Percentiles rank a stretch among this genome's conserved stretches.
Evolutionary conservation across 2,329 filamentous ascomycete species (phyloP).

Genomic region (Purpureocillium takamizusanense): DNA sequence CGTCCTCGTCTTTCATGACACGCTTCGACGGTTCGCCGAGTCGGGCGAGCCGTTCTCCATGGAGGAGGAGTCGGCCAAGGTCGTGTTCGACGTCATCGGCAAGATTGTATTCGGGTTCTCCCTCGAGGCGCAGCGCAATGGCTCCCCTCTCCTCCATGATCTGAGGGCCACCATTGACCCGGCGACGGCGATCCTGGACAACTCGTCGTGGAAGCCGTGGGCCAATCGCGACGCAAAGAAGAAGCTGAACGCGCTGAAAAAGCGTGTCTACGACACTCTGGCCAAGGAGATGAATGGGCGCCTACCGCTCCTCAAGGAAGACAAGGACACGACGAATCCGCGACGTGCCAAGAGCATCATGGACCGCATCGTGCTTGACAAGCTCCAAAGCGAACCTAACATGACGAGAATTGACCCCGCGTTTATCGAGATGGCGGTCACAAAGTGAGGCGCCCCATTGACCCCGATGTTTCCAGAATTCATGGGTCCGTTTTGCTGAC

Average conservation of each 20-base stretch:
- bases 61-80: slow-evolving; percentile 10
- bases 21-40: slow-evolving; percentile 9
- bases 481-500: too few species aligned
- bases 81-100: slow-evolving; percentile 11
- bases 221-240: slow-evolving; percentile 1
- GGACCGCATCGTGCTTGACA: slow-evolving; percentile 12
- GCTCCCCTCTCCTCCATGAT: slow-evolving; percentile 7
- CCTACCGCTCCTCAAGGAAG: slow-evolving; percentile 5
- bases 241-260: neutral
- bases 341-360: slow-evolving; percentile 8
- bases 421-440: slow-evolving; percentile 6
- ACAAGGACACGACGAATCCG: slow-evolving; percentile 7
- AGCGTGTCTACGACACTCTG: slow-evolving; percentile 2
- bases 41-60: slow-evolving; percentile 7
- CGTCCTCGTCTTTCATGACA: slow-evolving; percentile 1
- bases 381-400: slow-evolving; percentile 5
- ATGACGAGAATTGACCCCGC: slow-evolving; percentile 5
- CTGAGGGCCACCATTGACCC: slow-evolving; percentile 6
- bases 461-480: too few species aligned
- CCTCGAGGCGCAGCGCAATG: slow-evolving; percentile 7
- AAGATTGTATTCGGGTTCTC: slow-evolving; percentile 11
- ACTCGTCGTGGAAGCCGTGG: slow-evolving; percentile 1
- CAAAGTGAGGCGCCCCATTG: slow-evolving; percentile 8
- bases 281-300: neutral
- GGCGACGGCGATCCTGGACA: neutral